Percentiles rank a stretch among this genome's conserved stretches.
Conservation (phyloP, 345 rosid genomes). For the Brassica juncea region DNA sequence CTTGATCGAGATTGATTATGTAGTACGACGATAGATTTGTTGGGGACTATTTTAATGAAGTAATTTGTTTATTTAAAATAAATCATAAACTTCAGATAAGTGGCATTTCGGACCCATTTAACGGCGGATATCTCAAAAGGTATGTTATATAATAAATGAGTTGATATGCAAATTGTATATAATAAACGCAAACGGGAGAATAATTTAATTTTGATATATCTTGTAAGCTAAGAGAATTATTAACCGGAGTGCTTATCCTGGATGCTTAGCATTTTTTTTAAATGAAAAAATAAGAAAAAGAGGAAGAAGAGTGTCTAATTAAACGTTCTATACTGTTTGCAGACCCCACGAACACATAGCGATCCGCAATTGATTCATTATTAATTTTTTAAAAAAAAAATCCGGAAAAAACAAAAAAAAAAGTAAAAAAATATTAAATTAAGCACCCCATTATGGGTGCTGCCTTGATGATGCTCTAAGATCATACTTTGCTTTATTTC, state of each 20-base stretch:
- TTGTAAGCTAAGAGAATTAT: slow-evolving; percentile 14
- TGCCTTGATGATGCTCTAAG: too few relatives aligned
- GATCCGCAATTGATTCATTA: too few relatives aligned
- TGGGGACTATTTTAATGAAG: slow-evolving; percentile 29
- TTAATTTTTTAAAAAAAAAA: too few relatives aligned
- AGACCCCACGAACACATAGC: too few relatives aligned
- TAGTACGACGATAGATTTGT: slow-evolving; percentile 44
- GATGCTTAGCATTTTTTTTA: too few relatives aligned
- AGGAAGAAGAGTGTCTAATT: too few relatives aligned
- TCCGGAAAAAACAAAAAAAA: too few relatives aligned
- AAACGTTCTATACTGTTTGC: too few relatives aligned
- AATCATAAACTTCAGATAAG: slow-evolving; percentile 20
- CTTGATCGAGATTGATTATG: slow-evolving; percentile 44
- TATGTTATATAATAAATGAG: slow-evolving; percentile 25
- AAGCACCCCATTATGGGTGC: too few relatives aligned
- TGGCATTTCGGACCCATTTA: slow-evolving; percentile 51
- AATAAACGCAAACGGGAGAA: slow-evolving; percentile 16
- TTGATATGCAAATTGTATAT: slow-evolving; percentile 24
- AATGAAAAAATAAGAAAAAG: too few relatives aligned
- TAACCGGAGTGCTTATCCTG: too few relatives aligned
- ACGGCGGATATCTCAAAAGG: slow-evolving; percentile 50
- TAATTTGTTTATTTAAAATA: background rate
- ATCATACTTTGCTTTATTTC: slow-evolving; percentile 14
- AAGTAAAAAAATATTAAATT: too few relatives aligned
- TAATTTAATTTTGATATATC: background rate